Base-by-base conservation (phyloP, 2,329 filamentous ascomycete species). In the Thielaviopsis musarum region DNA sequence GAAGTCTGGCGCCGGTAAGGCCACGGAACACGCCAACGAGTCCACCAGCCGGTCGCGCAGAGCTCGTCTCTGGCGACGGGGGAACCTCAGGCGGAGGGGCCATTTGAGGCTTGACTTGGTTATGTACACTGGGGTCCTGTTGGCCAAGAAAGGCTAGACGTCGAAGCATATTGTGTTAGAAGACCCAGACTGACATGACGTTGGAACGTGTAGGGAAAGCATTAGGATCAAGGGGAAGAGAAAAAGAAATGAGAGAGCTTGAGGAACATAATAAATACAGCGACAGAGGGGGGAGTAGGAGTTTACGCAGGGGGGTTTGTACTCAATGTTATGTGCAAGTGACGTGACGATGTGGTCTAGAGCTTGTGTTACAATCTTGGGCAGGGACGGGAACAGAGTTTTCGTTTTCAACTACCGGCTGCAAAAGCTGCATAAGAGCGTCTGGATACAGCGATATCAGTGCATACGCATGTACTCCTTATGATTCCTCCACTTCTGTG, bases 21-120 rank as follows among this genome's bases (percentile, higher is more conserved):
- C 78, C 81, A 66, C 82, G 82, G 67, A 85, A 81, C 62, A 85
- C 81, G 65, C 79, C 78, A 65, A 79, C 80, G 65, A 85, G 74
- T 65, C 79, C 80, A 63, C 80, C 74, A 49, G 74, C 69, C 66
- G 52, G 34, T 5, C 51, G 57, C 10, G 34, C 51, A 30, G 71
- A 75, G 70, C 74, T 78, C 60, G 77, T 72, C 68, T 84, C 81
- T 66, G 77, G 75, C 63, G 76, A 75, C 62, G 75, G 73, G 64
- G 72, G 68, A 66, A 75, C 77, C 73, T 83, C 80, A 73, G 78
- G 78, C 65, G 76, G 72, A 66, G 76, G 75, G 62, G 79, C 78
- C 81, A 84, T 84, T 74, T 75, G 74, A 69, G 74, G 72, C 69
- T 73, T 65, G 58, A 62, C 60, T 64, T 63, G 68, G 64, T 69